A percentile compares a stretch with the other conserved stretches of the same genome.
Conservation (phyloP, 2,329 filamentous ascomycete species). For the Alternaria postmessia region DNA sequence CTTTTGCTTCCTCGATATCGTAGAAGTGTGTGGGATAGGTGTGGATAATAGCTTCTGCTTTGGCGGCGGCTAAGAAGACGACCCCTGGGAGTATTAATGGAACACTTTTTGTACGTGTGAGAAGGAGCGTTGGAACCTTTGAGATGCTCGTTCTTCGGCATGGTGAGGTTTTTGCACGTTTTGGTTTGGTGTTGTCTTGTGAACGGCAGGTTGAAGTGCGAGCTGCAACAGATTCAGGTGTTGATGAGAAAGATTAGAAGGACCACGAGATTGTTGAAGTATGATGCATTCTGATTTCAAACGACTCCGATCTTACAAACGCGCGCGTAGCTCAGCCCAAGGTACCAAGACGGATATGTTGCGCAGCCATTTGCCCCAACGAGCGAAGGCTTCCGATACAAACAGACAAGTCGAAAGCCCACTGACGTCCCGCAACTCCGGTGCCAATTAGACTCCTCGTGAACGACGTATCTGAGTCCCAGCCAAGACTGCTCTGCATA, state of each 20-base stretch:
- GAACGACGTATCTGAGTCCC: background rate
- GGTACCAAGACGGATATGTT: background rate
- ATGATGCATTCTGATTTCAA: background rate
- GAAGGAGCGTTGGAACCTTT: background rate
- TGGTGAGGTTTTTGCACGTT: background rate
- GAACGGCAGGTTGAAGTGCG: background rate
- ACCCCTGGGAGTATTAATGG: background rate
- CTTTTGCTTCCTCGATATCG: slow-evolving; percentile 15
- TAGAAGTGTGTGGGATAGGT: slow-evolving; percentile 14
- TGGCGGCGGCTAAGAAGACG: background rate
- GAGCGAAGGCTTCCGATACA: background rate
- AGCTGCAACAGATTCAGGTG: background rate
- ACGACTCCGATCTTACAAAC: background rate
- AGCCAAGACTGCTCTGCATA: background rate
- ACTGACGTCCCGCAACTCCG: background rate
- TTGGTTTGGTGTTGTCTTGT: background rate
- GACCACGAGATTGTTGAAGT: background rate
- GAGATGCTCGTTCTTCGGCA: background rate
- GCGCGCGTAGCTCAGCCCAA: background rate
- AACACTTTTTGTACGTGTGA: background rate
- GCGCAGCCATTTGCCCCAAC: background rate
- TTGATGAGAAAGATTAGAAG: background rate
- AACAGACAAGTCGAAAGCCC: background rate
- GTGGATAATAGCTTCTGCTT: background rate
- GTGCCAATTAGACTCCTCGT: background rate